Evolutionary conservation across 768 basidiomycete genomes (phyloP).

Genomic region (Harrya chromipes): DNA sequence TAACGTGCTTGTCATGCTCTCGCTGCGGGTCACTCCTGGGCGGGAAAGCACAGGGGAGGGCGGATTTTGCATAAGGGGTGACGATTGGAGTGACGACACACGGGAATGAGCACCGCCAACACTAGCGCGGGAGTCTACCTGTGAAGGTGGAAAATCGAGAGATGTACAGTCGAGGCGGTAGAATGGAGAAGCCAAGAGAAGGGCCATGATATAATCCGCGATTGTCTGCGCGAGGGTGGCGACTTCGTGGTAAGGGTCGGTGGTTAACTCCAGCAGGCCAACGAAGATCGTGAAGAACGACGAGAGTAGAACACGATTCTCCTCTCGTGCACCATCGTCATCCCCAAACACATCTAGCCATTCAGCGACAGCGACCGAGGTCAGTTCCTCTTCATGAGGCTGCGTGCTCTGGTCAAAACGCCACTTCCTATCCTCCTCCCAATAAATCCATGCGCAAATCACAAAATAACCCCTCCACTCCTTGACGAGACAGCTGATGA

Average conservation of each 20-base stretch:
- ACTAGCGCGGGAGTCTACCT: slow-evolving; percentile 35
- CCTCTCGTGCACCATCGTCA: slow-evolving; percentile 63
- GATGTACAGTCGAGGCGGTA: slow-evolving; percentile 67
- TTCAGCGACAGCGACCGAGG: slow-evolving; percentile 66
- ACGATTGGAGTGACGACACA: slow-evolving; percentile 49
- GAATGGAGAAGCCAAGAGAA: slow-evolving; percentile 88
- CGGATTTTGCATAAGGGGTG: slow-evolving; percentile 42
- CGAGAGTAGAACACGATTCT: slow-evolving; percentile 81
- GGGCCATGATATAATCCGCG: slow-evolving; percentile 88
- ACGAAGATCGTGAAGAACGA: slow-evolving; percentile 93
- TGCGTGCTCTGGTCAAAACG: slow-evolving; percentile 34
- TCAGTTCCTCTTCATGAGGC: slow-evolving; percentile 66
- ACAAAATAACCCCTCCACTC: slow-evolving; percentile 98
- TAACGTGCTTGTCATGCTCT: slow-evolving; percentile 60
- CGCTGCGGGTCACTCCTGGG: slow-evolving; percentile 52
- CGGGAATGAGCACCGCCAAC: slow-evolving; percentile 37
- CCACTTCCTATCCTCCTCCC: slow-evolving; percentile 85
- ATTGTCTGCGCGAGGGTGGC: slow-evolving; percentile 88
- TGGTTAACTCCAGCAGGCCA: slow-evolving; percentile 83
- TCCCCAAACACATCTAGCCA: slow-evolving; percentile 75
- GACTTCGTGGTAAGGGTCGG: slow-evolving; percentile 92
- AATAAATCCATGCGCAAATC: slow-evolving; percentile 94
- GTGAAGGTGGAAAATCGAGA: slow-evolving; percentile 46
- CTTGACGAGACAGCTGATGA: slow-evolving; percentile 90
- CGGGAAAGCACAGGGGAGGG: slow-evolving; percentile 47